phyloP scores from a whole-genome alignment of 2,329 filamentous ascomycete genomes.

The Xylaria sp. region DNA sequence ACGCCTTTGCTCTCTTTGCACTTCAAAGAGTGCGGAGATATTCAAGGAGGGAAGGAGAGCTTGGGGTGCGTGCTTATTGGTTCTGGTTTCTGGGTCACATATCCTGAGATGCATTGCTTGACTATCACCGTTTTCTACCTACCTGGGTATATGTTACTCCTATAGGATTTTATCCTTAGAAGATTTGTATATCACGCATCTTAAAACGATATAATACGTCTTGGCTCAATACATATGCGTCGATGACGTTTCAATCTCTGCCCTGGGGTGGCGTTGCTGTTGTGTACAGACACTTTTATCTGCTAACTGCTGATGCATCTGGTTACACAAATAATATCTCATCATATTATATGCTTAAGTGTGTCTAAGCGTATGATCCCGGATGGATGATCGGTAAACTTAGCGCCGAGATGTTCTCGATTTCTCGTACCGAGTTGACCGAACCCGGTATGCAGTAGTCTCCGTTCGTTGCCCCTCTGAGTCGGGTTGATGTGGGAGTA shows the following conservation, averaged over 20 bases:
- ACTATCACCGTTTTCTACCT: neutral
- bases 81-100: constrained; percentile 1
- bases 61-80: neutral
- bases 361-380: constrained; percentile 13
- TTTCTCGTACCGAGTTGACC: constrained; percentile 8
- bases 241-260: neutral
- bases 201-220: neutral
- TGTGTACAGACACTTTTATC: neutral
- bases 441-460: constrained; percentile 2
- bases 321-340: neutral
- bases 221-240: neutral
- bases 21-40: neutral
- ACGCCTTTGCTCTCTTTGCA: neutral
- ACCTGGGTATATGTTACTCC: neutral
- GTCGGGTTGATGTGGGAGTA: constrained; percentile 7
- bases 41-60: constrained; percentile 22
- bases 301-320: neutral
- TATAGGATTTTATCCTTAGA: neutral
- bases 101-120: neutral
- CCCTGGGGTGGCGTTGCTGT: neutral
- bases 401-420: neutral
- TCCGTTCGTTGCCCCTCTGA: neutral
- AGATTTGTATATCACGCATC: neutral
- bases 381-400: neutral
- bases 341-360: neutral